These are phyloP conservation scores for Hymenotorrendiella dingleyae DNA, from an alignment of 2,329 filamentous ascomycete species.

Conservation along the genomic window DNA sequence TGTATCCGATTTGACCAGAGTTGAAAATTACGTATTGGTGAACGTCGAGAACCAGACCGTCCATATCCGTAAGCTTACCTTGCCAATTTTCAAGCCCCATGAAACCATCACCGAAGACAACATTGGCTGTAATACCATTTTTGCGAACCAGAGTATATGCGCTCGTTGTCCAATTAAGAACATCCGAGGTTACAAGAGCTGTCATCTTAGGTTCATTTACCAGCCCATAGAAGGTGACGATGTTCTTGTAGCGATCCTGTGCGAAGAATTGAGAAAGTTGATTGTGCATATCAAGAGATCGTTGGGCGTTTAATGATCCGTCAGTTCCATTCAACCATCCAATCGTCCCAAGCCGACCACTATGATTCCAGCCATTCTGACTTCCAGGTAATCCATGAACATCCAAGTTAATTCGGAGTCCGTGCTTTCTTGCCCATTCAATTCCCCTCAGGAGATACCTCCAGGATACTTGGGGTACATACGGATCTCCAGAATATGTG, in stretches of 20 bases:
- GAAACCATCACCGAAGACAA: constrained; percentile 94
- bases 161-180: constrained; percentile 73
- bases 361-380: constrained; percentile 98
- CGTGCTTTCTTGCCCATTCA: constrained; percentile 89
- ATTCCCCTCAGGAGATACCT: constrained; percentile 88
- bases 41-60: constrained; percentile 82
- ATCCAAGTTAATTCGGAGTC: constrained; percentile 87
- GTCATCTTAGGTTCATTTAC: constrained; percentile 93
- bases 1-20: constrained; percentile 72
- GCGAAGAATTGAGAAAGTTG: constrained; percentile 87
- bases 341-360: constrained; percentile 73
- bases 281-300: constrained; percentile 82
- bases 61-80: constrained; percentile 65
- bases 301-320: constrained; percentile 69
- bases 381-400: constrained; percentile 86
- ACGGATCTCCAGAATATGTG: constrained; percentile 80
- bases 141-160: constrained; percentile 67
- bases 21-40: constrained; percentile 99
- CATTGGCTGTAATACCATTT: constrained; percentile 66
- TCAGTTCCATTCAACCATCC: constrained; percentile 89
- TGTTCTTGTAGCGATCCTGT: constrained; percentile 85
- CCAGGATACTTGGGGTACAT: constrained; percentile 82
- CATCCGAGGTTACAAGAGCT: constrained; percentile 54
- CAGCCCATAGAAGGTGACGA: constrained; percentile 88
- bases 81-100: constrained; percentile 89